phyloP scores from a whole-genome alignment of 2,329 filamentous ascomycete genomes.

The Zasmidium cellare region DNA sequence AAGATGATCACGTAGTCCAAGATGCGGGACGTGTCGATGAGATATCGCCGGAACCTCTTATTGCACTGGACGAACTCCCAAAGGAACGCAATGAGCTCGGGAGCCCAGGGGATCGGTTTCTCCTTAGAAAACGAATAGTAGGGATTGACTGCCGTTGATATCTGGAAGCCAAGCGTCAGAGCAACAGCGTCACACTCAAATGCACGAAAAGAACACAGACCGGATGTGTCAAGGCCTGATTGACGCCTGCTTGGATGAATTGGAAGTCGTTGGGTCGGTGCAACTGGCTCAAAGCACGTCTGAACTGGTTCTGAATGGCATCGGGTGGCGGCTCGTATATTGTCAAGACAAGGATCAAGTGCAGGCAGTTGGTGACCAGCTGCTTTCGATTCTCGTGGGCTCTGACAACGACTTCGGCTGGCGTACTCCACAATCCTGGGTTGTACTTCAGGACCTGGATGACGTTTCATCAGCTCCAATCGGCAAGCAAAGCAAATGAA shows the following conservation, averaged over 20 bases:
- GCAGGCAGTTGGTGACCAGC: conserved; percentile 86
- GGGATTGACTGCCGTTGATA: conserved; percentile 73
- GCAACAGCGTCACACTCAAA: neutral
- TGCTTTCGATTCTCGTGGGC: conserved; percentile 74
- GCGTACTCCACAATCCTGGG: conserved; percentile 87
- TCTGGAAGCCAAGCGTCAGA: conserved; percentile 45
- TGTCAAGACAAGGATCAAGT: conserved; percentile 72
- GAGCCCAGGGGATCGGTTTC: conserved; percentile 78
- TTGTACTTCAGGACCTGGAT: conserved; percentile 88
- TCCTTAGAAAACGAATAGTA: conserved; percentile 88
- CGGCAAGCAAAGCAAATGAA: neutral
- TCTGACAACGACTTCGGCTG: conserved; percentile 87
- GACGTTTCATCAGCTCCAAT: conserved; percentile 2
- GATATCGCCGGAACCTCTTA: conserved; percentile 92
- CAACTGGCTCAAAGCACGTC: conserved; percentile 85
- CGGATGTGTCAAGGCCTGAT: conserved; percentile 75
- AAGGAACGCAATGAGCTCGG: conserved; percentile 94
- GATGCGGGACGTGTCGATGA: conserved; percentile 90
- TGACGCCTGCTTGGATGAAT: conserved; percentile 61
- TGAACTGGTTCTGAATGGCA: conserved; percentile 77
- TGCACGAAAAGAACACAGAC: conserved; percentile 34
- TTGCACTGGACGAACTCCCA: conserved; percentile 98
- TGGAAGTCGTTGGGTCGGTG: conserved; percentile 97
- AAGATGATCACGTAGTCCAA: conserved; percentile 91
- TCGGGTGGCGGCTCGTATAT: conserved; percentile 29